Base-by-base conservation (phyloP, 805 yeast genomes). In the Debaryomyces castellii region DNA sequence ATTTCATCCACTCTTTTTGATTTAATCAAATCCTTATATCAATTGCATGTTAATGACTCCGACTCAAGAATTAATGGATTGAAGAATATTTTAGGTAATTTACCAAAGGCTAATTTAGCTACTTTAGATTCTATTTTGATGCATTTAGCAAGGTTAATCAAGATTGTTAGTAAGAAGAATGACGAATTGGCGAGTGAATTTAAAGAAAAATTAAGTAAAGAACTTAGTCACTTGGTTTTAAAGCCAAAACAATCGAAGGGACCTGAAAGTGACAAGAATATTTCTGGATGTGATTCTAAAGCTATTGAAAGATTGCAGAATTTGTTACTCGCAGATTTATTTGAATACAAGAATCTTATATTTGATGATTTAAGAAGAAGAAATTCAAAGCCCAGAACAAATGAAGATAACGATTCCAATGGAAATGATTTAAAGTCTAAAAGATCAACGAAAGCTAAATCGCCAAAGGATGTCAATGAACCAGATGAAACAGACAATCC, bases 111-210 rank as follows among this genome's bases (percentile, higher is more conserved):
- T 38, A 86, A 85, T 55, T 70, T 88, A 36, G 92, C 95, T 1
- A 86, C 95, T 0, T 73, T 89, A 44, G 91, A 86, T 60, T 90
- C 91, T 1, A 64, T 89, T n/a, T 76, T 84, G 32, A 82, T 89
- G 1, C 96, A 89, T 63, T 78, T 89, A 60, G 75, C 77, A 43
- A 73, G 95, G 39, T 66, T 89, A 46, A 77, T 84, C 23, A 66
- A 61, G 44, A 70, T 59, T 57, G 73, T 60, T 64, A 79, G 76
- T 59, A 72, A 60, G 51, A 77, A 59, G 60, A 67, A 56, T 53
- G 59, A 50, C 43, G 69, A 52, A 10, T 52, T 65, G 48, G 64
- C 72, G 5, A 39, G 71, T 0, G 59, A 63, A 0, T 70, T 70
- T 23, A 75, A 79, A 55, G 63, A 59, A 12, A 67, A 69, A n/a